Evolutionary conservation across 139 green algal species (phyloP).

Genomic region (Penium margaritaceum): DNA sequence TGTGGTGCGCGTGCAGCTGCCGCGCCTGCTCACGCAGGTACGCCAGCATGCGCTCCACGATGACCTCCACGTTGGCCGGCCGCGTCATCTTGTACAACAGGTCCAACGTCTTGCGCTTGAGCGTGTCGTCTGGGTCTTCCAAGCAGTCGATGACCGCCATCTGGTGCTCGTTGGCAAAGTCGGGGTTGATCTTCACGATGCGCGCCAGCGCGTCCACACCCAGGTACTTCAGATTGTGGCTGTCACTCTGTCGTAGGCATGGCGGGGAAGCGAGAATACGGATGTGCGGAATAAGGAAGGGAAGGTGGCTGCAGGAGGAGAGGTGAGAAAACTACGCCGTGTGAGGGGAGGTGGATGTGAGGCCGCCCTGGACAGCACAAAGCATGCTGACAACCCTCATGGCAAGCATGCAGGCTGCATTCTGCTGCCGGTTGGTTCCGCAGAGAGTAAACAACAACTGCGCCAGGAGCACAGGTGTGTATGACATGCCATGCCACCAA

Average conservation of each 20-base stretch:
- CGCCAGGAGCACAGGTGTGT: no score
- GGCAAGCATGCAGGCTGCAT: not conserved
- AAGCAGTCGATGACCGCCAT: slow-evolving; percentile 94
- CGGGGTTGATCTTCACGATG: slow-evolving; percentile 68
- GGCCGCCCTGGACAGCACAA: not conserved
- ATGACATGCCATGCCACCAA: no score
- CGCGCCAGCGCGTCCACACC: slow-evolving; percentile 75
- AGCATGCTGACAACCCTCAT: not conserved
- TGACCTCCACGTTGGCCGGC: slow-evolving; percentile 83
- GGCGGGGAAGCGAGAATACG: not conserved
- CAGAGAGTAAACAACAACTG: no score
- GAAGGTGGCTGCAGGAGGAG: not conserved
- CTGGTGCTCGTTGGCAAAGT: slow-evolving; percentile 73
- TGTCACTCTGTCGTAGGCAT: slow-evolving; percentile 45
- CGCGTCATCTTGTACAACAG: slow-evolving; percentile 93
- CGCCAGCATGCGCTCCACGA: slow-evolving; percentile 83
- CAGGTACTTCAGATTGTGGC: slow-evolving; percentile 81
- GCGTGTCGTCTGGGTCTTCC: slow-evolving; percentile 83
- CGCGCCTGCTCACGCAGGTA: slow-evolving; percentile 59
- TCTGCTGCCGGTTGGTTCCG: not conserved
- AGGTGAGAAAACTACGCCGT: not conserved
- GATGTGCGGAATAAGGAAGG: not conserved
- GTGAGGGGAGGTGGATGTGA: not conserved
- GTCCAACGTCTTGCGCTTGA: slow-evolving; percentile 89
- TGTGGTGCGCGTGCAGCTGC: slow-evolving; percentile 34